A percentile compares a stretch with the other conserved stretches of the same genome.
Evolutionary conservation across 257 asterid species (phyloP).

Genomic region (Solanum acaule): DNA sequence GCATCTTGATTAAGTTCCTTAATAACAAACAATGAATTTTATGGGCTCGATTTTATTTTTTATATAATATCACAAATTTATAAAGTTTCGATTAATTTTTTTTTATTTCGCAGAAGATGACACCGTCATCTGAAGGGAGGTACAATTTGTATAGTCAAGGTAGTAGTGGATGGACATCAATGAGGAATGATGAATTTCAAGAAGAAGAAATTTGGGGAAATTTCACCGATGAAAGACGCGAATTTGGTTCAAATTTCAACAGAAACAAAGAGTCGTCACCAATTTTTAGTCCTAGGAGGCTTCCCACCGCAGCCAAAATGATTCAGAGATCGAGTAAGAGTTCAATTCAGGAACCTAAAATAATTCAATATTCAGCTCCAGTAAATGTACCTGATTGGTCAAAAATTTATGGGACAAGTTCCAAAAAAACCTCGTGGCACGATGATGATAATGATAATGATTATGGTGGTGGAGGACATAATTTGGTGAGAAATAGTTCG

Average conservation of each 20-base stretch:
- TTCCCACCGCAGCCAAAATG: conserved; percentile 17
- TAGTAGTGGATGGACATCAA: conserved; percentile 42
- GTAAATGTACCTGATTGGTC: conserved; percentile 47
- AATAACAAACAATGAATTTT: background rate
- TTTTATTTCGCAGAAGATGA: conserved; percentile 9
- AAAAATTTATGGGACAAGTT: conserved; percentile 30
- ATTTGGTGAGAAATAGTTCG: conserved; percentile 3
- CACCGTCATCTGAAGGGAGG: conserved; percentile 12
- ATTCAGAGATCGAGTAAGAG: conserved; percentile 21
- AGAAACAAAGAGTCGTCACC: background rate
- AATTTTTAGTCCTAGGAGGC: conserved; percentile 5
- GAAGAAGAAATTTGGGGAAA: conserved; percentile 50
- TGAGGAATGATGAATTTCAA: conserved; percentile 47
- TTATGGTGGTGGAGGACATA: background rate
- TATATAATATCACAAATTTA: background rate
- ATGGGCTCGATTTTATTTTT: background rate
- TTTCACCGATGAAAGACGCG: background rate
- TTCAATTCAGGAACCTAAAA: conserved; percentile 20
- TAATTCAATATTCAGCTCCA: background rate
- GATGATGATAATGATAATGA: background rate
- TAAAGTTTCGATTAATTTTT: background rate
- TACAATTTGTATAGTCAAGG: conserved; percentile 29
- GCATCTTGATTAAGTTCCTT: background rate
- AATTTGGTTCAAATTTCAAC: conserved; percentile 1
- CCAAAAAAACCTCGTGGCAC: background rate